Evolutionary conservation across 2,329 filamentous ascomycete genomes (phyloP), one percentile per base, ranked within the genome.

Genomic region (Phyllosticta ampelicida): DNA sequence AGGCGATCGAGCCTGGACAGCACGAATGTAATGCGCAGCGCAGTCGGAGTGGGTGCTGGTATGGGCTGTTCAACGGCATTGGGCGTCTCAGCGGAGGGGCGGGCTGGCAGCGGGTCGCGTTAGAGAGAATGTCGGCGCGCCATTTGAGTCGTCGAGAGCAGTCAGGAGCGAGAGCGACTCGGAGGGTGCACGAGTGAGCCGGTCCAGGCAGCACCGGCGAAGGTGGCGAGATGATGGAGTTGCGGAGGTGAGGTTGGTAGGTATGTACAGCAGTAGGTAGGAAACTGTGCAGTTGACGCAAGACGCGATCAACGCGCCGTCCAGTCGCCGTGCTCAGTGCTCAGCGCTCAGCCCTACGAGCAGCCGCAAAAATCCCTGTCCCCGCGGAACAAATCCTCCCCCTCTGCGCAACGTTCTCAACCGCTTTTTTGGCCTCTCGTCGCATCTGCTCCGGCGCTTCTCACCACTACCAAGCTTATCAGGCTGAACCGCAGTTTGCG

Each of bases 321-420:
- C 49, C 9, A 21, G 49, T 51, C 49, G 19, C 49, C 49, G 49
- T 51, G 49, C 23, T 51, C n/a, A n/a, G n/a, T n/a, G n/a, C n/a
- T n/a, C n/a, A n/a, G n/a, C n/a, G n/a, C n/a, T n/a, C 49, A 51
- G 49, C 49, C 49, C 49, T 51, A 51, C 49, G 49, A 51, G 18
- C 19, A 21, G 23, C 19, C 19, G 19, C 49, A 51, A 54, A 51
- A 51, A 55, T 55, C 58, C 58, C 49, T 59, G 53, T 48, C 58
- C 10, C 19, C 13, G 53, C 48, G 53, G 58, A 53, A 53, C 21
- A 59, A 55, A 59, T 59, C 49, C 58, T 55, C 30, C 49, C 26
- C 49, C 23, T 48, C 53, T 54, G 58, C 29, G 53, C 21, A 20
- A 18, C 57, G 16, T 49, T 49, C 29, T 30, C 48, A 53, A 51